Conservation (phyloP, 495 filamentous ascomycete species). For the Podospora appendiculata region DNA sequence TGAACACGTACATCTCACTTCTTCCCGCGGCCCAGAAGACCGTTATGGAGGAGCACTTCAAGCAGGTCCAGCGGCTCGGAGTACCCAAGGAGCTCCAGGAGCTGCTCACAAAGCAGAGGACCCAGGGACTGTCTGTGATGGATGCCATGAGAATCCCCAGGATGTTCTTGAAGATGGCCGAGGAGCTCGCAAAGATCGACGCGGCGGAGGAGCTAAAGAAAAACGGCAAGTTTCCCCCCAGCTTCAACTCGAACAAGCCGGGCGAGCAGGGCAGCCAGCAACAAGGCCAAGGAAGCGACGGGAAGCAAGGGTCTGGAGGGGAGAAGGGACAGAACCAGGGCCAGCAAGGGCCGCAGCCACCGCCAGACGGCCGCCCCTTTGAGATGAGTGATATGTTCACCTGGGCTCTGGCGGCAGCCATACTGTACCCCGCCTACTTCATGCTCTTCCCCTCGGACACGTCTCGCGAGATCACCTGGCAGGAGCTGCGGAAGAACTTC, state of each 20-base stretch:
- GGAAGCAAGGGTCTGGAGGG: background rate
- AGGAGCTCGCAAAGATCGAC: constrained; percentile 5
- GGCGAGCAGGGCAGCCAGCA: constrained; percentile 15
- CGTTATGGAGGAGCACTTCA: background rate
- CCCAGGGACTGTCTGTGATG: constrained; percentile 52
- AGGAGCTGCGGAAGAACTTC: constrained; percentile 88
- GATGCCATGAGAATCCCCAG: constrained; percentile 42
- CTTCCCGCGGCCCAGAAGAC: constrained; percentile 1
- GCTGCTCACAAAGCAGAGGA: constrained; percentile 45
- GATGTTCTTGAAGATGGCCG: constrained; percentile 11
- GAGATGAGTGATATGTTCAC: constrained; percentile 4
- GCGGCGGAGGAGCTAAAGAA: background rate
- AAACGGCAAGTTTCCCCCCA: background rate
- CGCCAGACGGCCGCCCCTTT: constrained; percentile 1
- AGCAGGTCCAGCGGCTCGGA: constrained; percentile 10
- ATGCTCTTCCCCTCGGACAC: constrained; percentile 12
- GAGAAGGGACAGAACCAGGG: constrained; percentile 10
- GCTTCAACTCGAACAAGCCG: constrained; percentile 15
- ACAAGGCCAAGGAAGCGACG: constrained; percentile 7
- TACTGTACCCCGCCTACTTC: constrained; percentile 15
- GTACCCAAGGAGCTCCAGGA: constrained; percentile 22
- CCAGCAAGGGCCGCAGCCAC: constrained; percentile 15
- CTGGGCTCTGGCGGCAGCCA: constrained; percentile 3
- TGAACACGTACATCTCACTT: background rate
- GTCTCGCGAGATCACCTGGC: constrained; percentile 83